Base-by-base conservation (phyloP, 2,329 filamentous ascomycete species). In the Fusarium clavum region DNA sequence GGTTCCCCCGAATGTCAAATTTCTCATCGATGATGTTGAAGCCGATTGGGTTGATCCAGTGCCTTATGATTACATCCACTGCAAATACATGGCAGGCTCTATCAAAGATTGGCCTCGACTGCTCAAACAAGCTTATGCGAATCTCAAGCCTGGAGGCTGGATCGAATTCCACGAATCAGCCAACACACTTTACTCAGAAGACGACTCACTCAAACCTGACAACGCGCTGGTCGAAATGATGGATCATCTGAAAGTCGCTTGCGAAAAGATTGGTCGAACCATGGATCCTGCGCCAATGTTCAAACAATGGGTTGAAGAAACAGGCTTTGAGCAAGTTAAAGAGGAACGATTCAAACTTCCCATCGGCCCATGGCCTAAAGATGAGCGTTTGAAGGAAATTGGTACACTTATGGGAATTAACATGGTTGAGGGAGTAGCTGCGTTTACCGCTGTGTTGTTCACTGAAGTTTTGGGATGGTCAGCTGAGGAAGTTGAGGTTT, bases 1-100 rank as follows among this genome's bases (percentile, higher is more conserved):
- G 78, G 82, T 89, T 2, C 88, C 88, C 4, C 83, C 85, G 5
- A 90, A 90, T 67, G 82, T 88, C 57, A 82, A 81, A 8, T 90
- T 90, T 72, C 75, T 88, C 38, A 81, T 91, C 10, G 88, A 90
- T 71, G 87, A 90, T 70, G 81, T 84, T 20, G 86, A 90, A 71
- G 81, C 85, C 34, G 81, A 86, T 3, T 91, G 88, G 89, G 58
- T 53, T 4, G 69, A 77, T 30, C 52, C 68, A 0, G 47, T 64
- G 4, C 58, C 71, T 14, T 79, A 78, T 44, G 77, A 79, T 41
- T 80, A 73, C 38, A 79, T 82, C 13, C 78, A 82, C 49, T 76
- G 78, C 22, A 74, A 79, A 1, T 79, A 76, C 40, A 77, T 82
- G 67, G 73, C 75, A 5, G 79, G 77, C 2, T 75, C 78, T 13